phyloP scores from a whole-genome alignment of 108 stramenopile genomes.

The Hondaea fermentalgiana region DNA sequence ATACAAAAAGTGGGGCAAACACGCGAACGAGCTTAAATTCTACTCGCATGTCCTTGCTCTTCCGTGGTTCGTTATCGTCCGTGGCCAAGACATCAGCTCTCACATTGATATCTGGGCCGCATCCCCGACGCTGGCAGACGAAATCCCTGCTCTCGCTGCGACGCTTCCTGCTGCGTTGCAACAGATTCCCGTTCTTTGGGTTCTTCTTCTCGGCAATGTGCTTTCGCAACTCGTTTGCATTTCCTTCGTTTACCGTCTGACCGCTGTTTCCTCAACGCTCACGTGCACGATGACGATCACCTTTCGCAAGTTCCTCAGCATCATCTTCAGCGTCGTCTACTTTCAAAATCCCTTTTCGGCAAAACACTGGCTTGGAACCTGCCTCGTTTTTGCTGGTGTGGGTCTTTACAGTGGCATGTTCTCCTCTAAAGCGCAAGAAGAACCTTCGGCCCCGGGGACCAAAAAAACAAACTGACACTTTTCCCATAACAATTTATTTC shows the following conservation, averaged over 20 bases:
- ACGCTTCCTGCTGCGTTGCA: not conserved
- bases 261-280: not conserved
- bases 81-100: not conserved
- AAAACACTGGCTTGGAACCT: not conserved
- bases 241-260: not conserved
- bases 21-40: not conserved
- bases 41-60: slow-evolving; percentile 15
- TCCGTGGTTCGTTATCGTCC: not conserved
- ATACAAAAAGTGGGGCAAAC: not conserved
- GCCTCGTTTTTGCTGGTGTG: slow-evolving; percentile 12
- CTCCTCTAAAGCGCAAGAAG: no score
- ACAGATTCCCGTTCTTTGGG: not conserved
- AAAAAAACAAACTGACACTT: no score
- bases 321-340: slow-evolving; percentile 7
- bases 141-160: not conserved
- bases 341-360: slow-evolving; percentile 10
- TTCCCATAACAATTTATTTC: no score
- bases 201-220: slow-evolving; percentile 16
- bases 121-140: not conserved
- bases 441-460: no score
- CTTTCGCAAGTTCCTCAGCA: slow-evolving; percentile 6
- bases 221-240: slow-evolving; percentile 17
- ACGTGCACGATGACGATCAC: slow-evolving; percentile 21
- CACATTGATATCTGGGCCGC: not conserved
- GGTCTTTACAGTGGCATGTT: not conserved